Evolutionary conservation across 1,284 basidiomycete genomes (phyloP).

Genomic region (Austroboletus novae-zelandiae): DNA sequence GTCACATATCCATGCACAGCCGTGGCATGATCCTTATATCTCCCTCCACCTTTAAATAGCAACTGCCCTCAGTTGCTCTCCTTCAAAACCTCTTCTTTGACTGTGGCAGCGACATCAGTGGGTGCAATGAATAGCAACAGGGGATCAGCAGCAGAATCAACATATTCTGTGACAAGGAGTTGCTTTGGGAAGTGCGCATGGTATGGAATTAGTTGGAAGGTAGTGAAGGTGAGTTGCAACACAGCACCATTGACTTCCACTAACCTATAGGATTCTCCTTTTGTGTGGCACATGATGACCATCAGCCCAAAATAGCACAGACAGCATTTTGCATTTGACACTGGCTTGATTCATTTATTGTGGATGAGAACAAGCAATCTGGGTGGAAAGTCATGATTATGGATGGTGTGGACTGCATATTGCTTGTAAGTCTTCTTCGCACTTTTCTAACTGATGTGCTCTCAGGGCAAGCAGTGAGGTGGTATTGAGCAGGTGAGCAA

Average conservation of each 20-base stretch:
- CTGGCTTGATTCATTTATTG: slow-evolving; percentile 26
- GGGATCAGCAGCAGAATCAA: not conserved
- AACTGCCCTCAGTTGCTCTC: not conserved
- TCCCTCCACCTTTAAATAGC: not conserved
- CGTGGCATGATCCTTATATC: not conserved
- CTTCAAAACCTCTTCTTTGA: not conserved
- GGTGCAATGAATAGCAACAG: not conserved
- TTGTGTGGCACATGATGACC: too few species aligned
- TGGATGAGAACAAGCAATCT: slow-evolving; percentile 29
- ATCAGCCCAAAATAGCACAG: slow-evolving; percentile 32
- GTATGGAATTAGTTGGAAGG: slow-evolving; percentile 24
- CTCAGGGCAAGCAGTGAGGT: not conserved
- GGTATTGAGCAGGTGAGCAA: not conserved
- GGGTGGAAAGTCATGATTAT: slow-evolving; percentile 16
- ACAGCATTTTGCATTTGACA: slow-evolving; percentile 26
- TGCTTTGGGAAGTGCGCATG: not conserved
- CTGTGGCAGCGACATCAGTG: too few species aligned
- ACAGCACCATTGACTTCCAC: too few species aligned
- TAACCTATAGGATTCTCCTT: too few species aligned
- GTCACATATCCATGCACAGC: too few species aligned
- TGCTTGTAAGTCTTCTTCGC: too few species aligned
- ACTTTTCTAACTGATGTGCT: too few species aligned
- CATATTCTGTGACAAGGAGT: not conserved
- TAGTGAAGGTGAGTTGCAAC: too few species aligned
- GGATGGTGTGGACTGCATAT: slow-evolving; percentile 14